Evolutionary conservation across 257 asterid species (phyloP).

Genomic region (Salvia rosmarinus): DNA sequence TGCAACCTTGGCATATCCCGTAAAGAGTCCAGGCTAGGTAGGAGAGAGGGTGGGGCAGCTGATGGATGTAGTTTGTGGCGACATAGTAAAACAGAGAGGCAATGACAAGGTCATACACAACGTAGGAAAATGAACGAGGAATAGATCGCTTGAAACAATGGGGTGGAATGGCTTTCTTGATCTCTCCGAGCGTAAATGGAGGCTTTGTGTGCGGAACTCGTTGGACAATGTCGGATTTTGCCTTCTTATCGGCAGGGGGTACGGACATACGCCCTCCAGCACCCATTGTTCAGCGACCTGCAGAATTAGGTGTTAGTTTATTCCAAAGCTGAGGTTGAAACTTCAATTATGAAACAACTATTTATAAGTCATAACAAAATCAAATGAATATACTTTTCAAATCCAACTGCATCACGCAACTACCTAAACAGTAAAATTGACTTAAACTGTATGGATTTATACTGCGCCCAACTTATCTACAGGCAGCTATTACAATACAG

Average conservation of each 20-base stretch:
- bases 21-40: constrained; percentile 74
- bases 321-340: background rate
- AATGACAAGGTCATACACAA: constrained; percentile 56
- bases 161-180: constrained; percentile 86
- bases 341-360: background rate
- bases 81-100: constrained; percentile 60
- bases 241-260: constrained; percentile 53
- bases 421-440: background rate
- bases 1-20: constrained; percentile 71
- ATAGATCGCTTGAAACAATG: constrained; percentile 86
- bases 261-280: constrained; percentile 81
- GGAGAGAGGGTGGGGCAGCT: constrained; percentile 56
- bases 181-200: constrained; percentile 69
- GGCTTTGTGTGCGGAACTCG: constrained; percentile 75
- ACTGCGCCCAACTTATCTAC: background rate
- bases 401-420: background rate
- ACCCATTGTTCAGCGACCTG: constrained; percentile 75
- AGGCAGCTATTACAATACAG: background rate
- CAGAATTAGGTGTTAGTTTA: constrained; percentile 12
- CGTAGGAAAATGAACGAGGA: constrained; percentile 77
- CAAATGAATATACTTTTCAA: background rate
- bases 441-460: background rate
- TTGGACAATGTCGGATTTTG: constrained; percentile 44
- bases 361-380: background rate
- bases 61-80: constrained; percentile 66